Conservation (phyloP, 2,329 filamentous ascomycete species). For the Fusarium abutilonis region DNA sequence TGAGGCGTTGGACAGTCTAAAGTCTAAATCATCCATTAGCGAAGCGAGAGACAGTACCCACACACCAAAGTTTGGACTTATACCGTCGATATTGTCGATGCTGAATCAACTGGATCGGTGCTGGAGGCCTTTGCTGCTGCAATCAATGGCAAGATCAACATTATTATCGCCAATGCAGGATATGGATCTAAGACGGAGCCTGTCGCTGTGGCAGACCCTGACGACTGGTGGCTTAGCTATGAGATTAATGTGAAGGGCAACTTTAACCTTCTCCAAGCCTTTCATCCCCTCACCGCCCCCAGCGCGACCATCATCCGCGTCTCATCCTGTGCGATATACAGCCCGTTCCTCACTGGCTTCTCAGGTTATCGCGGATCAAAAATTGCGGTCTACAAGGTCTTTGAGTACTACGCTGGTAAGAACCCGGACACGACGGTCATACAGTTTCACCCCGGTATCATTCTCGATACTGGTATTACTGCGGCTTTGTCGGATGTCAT, state of each 20-base stretch:
- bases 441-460: conserved; percentile 56
- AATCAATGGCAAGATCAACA: conserved; percentile 49
- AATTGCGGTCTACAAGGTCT: conserved; percentile 53
- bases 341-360: conserved; percentile 45
- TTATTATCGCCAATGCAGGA: conserved; percentile 51
- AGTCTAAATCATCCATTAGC: no score
- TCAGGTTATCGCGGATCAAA: conserved; percentile 56
- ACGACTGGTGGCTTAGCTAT: conserved; percentile 43
- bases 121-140: conserved; percentile 31
- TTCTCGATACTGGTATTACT: conserved; percentile 47
- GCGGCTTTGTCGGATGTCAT: conserved; percentile 19
- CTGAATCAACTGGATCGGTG: conserved; percentile 22
- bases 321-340: conserved; percentile 34
- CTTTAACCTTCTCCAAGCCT: conserved; percentile 46
- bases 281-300: conserved; percentile 41
- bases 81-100: conserved; percentile 48
- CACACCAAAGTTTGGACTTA: conserved; percentile 57
- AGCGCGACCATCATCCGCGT: conserved; percentile 44
- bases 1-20: no score
- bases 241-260: conserved; percentile 47
- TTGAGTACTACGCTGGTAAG: conserved; percentile 55
- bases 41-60: conserved; percentile 59
- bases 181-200: conserved; percentile 29
- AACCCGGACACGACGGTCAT: conserved; percentile 53
- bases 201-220: conserved; percentile 31